Evolutionary conservation across 352 stramenopile species (phyloP).

Genomic region (Globisporangium lucens): DNA sequence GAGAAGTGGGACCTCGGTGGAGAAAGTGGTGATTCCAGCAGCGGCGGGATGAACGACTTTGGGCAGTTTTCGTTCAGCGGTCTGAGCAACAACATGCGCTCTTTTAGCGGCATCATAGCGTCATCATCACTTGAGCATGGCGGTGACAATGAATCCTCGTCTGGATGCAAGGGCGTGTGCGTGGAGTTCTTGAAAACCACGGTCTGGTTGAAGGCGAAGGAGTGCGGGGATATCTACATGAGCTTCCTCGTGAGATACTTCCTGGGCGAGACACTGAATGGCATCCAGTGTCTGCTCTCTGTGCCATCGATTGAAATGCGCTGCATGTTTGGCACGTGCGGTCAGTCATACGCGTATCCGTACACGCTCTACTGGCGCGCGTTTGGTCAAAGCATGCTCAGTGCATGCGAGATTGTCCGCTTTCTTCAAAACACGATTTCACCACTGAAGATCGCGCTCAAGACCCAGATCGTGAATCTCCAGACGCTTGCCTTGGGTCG

Average conservation of each 20-base stretch:
- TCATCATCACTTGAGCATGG: background rate
- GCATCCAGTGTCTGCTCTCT: slow-evolving; percentile 50
- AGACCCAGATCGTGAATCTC: slow-evolving; percentile 51
- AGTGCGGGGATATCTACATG: slow-evolving; percentile 70
- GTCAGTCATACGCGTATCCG: slow-evolving; percentile 12
- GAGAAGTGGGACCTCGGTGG: slow-evolving; percentile 71
- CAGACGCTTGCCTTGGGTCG: slow-evolving; percentile 52
- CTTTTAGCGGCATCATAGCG: slow-evolving; percentile 12
- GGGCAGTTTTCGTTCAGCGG: slow-evolving; percentile 54
- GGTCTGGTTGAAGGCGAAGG: slow-evolving; percentile 46
- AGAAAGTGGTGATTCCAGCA: slow-evolving; percentile 19
- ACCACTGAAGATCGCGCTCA: slow-evolving; percentile 43
- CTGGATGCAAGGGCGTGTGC: slow-evolving; percentile 37
- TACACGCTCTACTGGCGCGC: slow-evolving; percentile 65
- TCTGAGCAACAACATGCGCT: slow-evolving; percentile 45
- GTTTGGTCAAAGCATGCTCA: slow-evolving; percentile 68
- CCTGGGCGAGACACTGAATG: slow-evolving; percentile 36
- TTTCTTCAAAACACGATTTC: slow-evolving; percentile 53
- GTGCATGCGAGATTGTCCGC: slow-evolving; percentile 60
- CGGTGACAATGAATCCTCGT: slow-evolving; percentile 1
- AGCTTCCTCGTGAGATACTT: slow-evolving; percentile 74
- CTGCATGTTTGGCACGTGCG: slow-evolving; percentile 44
- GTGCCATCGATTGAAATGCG: slow-evolving; percentile 47
- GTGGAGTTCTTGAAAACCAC: slow-evolving; percentile 58
- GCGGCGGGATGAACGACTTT: slow-evolving; percentile 19